Conservation (phyloP, 2,329 filamentous ascomycete species). For the Nigrograna mackinnonii region DNA sequence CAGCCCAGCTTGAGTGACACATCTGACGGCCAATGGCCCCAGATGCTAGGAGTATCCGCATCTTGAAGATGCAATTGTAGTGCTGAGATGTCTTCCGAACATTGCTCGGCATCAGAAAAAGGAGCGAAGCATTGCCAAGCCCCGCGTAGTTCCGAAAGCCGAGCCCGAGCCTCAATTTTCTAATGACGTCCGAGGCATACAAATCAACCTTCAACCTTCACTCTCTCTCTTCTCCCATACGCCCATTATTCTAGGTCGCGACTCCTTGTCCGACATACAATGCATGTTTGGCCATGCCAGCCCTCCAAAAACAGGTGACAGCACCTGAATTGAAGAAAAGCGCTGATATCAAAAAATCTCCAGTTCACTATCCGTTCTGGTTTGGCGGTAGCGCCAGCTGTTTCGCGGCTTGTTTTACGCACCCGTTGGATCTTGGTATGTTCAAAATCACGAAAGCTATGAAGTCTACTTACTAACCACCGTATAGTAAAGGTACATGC, state of each 20-base stretch:
- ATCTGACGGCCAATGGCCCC: no score
- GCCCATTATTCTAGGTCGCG: background rate
- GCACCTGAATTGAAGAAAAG: conserved; percentile 40
- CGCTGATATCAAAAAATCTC: conserved; percentile 45
- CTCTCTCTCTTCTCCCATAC: background rate
- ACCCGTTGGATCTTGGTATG: conserved; percentile 89
- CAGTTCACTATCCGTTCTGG: conserved; percentile 65
- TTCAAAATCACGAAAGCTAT: conserved; percentile 16
- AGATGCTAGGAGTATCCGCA: no score
- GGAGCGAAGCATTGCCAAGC: conserved; percentile 34
- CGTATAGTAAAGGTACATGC: conserved; percentile 49
- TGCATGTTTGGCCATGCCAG: conserved; percentile 34
- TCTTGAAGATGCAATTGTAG: no score
- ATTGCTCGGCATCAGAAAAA: no score
- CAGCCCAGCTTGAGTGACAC: no score
- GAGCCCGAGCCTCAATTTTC: conserved; percentile 9
- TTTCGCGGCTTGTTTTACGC: conserved; percentile 87
- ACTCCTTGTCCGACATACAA: conserved; percentile 2
- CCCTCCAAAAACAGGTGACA: conserved; percentile 39
- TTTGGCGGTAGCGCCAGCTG: conserved; percentile 95
- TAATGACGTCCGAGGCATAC: conserved; percentile 19
- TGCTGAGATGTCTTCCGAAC: no score
- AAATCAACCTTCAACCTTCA: conserved; percentile 1
- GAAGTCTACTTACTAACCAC: conserved; percentile 29
- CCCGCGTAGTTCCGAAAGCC: conserved; percentile 11